These are phyloP conservation scores for Wickerhamiella lipophila DNA, from an alignment of 805 yeast species.

Conservation along the genomic window DNA sequence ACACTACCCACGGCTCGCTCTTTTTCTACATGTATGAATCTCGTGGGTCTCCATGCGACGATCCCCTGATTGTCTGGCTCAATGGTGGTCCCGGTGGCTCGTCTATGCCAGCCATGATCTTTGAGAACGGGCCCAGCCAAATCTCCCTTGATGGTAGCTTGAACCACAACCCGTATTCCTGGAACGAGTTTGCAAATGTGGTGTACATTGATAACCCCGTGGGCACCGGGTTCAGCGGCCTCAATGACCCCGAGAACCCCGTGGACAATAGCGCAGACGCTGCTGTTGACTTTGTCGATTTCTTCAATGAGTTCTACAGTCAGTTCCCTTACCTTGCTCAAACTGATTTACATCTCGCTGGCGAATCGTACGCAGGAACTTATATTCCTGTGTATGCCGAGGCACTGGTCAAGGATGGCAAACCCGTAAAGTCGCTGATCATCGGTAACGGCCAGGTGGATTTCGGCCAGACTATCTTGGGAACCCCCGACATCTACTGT, in stretches of 20 bases:
- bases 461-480: slow-evolving; percentile 56
- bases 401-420: slow-evolving; percentile 50
- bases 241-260: slow-evolving; percentile 24
- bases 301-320: slow-evolving; percentile 58
- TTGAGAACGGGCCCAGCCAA: slow-evolving; percentile 66
- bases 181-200: slow-evolving; percentile 71
- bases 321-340: slow-evolving; percentile 45
- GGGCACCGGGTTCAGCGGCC: slow-evolving; percentile 58
- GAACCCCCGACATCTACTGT: slow-evolving; percentile 90
- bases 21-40: slow-evolving; percentile 72
- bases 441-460: slow-evolving; percentile 93
- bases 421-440: slow-evolving; percentile 61
- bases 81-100: slow-evolving; percentile 87
- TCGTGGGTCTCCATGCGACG: slow-evolving; percentile 64
- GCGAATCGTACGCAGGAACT: slow-evolving; percentile 77
- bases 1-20: slow-evolving; percentile 44
- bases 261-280: slow-evolving; percentile 46
- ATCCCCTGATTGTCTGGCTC: slow-evolving; percentile 69
- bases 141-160: slow-evolving; percentile 32
- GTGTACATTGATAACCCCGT: slow-evolving; percentile 76
- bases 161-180: slow-evolving; percentile 50
- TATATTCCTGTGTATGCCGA: slow-evolving; percentile 73
- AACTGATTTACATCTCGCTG: slow-evolving; percentile 58
- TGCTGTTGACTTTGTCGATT: slow-evolving; percentile 62
- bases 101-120: slow-evolving; percentile 65